Conservation (phyloP, 371 early-diverging fungal genomes). For the Zychaea mexicana region DNA sequence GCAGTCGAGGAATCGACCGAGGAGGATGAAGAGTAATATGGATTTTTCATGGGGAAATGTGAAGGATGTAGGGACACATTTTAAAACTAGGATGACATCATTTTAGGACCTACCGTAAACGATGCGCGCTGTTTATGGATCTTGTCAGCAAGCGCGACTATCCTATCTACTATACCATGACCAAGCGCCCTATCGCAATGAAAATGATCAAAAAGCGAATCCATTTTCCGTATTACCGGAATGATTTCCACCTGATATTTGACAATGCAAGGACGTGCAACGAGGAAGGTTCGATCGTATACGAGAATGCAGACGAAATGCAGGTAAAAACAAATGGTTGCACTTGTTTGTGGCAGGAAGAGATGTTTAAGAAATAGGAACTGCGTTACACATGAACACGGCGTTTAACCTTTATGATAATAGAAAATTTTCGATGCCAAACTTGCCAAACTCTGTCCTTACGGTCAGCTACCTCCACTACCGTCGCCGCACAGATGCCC, state of each 20-base stretch:
- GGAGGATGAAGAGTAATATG: conserved; percentile 56
- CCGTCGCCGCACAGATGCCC: neutral
- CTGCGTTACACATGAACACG: neutral
- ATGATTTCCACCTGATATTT: conserved; percentile 73
- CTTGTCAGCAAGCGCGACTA: conserved; percentile 71
- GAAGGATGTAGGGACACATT: no score
- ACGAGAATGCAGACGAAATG: conserved; percentile 71
- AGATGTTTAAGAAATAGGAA: no score
- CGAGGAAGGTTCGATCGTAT: conserved; percentile 78
- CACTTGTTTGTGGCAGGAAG: neutral
- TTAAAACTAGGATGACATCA: no score
- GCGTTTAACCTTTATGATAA: neutral
- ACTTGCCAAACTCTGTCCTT: conserved; percentile 11
- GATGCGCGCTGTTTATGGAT: conserved; percentile 66
- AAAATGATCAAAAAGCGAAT: conserved; percentile 60
- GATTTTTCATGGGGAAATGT: no score
- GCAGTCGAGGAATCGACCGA: conserved; percentile 56
- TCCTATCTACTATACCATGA: conserved; percentile 82
- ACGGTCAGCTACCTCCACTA: conserved; percentile 1
- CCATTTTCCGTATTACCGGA: conserved; percentile 43
- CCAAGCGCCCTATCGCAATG: conserved; percentile 76
- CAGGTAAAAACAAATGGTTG: conserved; percentile 40
- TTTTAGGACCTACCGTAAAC: conserved; percentile 46
- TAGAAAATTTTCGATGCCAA: conserved; percentile 9
- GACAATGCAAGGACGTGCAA: conserved; percentile 80